These are phyloP conservation scores for Russula lepida DNA, from an alignment of 768 basidiomycete genomes.

Conservation along the genomic window DNA sequence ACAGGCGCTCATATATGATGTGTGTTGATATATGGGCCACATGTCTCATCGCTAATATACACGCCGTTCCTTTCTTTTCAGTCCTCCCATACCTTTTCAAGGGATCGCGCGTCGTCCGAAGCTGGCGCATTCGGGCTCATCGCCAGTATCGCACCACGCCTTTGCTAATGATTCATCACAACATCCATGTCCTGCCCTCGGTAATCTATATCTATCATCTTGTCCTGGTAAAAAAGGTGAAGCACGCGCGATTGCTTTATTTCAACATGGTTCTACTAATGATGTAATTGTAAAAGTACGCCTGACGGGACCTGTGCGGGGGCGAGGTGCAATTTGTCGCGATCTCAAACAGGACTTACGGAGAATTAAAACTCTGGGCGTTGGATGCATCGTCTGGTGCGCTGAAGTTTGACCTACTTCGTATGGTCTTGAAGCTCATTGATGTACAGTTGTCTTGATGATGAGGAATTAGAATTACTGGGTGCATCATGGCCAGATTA, in stretches of 20 bases:
- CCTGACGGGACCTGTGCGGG: slow-evolving; percentile 64
- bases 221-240: slow-evolving; percentile 93
- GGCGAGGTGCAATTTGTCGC: slow-evolving; percentile 74
- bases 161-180: not conserved
- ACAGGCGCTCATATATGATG: slow-evolving; percentile 6
- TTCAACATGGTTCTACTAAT: not conserved
- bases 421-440: not conserved
- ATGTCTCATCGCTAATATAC: not conserved
- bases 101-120: slow-evolving; percentile 3
- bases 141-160: not conserved
- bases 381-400: slow-evolving; percentile 78
- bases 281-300: slow-evolving; percentile 40
- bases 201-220: slow-evolving; percentile 84
- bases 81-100: not conserved
- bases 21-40: not conserved
- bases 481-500: slow-evolving; percentile 87
- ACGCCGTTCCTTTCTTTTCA: not conserved
- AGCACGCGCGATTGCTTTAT: not conserved
- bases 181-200: slow-evolving; percentile 34
- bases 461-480: slow-evolving; percentile 72
- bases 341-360: slow-evolving; percentile 69
- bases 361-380: slow-evolving; percentile 65
- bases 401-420: slow-evolving; percentile 19
- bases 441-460: slow-evolving; percentile 64
- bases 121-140: not conserved